phyloP scores from a whole-genome alignment of 495 filamentous ascomycete genomes.

The Penicillium cinerascens region DNA sequence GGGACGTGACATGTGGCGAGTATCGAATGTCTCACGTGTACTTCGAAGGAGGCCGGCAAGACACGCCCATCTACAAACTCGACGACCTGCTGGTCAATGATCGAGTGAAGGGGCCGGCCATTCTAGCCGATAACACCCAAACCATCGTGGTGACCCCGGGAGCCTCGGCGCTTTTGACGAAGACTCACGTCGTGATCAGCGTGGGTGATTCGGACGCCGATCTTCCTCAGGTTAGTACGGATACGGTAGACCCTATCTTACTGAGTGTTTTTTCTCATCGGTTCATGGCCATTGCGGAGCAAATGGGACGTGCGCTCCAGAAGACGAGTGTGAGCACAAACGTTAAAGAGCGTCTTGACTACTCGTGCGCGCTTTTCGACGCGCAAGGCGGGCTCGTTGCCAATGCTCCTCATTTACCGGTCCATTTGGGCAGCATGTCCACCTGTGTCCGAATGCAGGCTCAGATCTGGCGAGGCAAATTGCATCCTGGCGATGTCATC shows the following conservation, averaged over 20 bases:
- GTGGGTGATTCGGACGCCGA: conserved; percentile 35
- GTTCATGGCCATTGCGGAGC: conserved; percentile 43
- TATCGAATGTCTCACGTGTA: conserved; percentile 35
- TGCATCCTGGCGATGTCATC: conserved; percentile 87
- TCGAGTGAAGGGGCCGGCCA: conserved; percentile 75
- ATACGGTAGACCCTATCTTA: conserved; percentile 66
- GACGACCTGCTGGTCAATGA: conserved; percentile 69
- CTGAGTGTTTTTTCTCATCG: conserved; percentile 59
- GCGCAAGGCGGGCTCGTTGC: conserved; percentile 40
- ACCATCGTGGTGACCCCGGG: conserved; percentile 85
- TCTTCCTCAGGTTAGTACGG: conserved; percentile 36
- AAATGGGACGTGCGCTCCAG: conserved; percentile 43
- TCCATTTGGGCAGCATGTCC: conserved; percentile 91
- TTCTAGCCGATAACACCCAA: conserved; percentile 87
- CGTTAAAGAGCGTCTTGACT: conserved; percentile 45
- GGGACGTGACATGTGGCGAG: conserved; percentile 28
- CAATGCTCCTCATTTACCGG: conserved; percentile 83
- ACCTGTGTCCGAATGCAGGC: conserved; percentile 55
- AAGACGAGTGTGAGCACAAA: conserved; percentile 40
- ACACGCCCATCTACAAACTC: conserved; percentile 81
- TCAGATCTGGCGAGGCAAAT: conserved; percentile 78
- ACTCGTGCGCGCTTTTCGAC: conserved; percentile 40
- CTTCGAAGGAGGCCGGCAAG: conserved; percentile 55
- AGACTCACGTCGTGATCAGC: conserved; percentile 31
- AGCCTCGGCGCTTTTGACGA: conserved; percentile 45